These are phyloP conservation scores for Aspergillus homomorphus DNA, from an alignment of 495 filamentous ascomycete genomes.

Conservation along the genomic window DNA sequence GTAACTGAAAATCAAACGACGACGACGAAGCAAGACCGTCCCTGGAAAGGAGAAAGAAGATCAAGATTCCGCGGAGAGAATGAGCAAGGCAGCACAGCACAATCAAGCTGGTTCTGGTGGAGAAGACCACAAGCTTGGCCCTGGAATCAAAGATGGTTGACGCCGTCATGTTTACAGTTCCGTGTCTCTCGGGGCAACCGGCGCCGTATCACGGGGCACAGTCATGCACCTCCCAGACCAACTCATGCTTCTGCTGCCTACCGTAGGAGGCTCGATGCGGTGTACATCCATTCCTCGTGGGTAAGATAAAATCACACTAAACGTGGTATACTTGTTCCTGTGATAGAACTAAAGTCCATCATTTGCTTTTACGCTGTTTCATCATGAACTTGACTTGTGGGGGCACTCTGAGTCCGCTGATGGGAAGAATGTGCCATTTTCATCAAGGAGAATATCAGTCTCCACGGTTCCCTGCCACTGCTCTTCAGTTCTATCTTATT, in stretches of 20 bases:
- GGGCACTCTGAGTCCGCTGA: neutral
- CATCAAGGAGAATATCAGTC: neutral
- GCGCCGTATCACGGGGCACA: constrained; percentile 11
- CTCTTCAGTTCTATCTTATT: too few relatives aligned
- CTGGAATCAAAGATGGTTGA: constrained; percentile 23
- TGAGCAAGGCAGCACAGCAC: constrained; percentile 22
- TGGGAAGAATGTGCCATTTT: neutral
- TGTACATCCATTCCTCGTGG: neutral
- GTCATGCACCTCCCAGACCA: constrained; percentile 7
- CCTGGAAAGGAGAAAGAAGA: constrained; percentile 12
- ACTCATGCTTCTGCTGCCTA: neutral
- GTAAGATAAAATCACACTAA: neutral
- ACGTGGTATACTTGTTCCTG: neutral
- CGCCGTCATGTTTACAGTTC: constrained; percentile 35
- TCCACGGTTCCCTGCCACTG: neutral
- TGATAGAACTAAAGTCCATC: neutral
- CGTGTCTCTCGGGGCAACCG: constrained; percentile 50
- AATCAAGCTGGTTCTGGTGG: constrained; percentile 27
- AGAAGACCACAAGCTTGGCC: constrained; percentile 26
- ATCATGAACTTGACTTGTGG: neutral
- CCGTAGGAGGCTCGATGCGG: too few relatives aligned
- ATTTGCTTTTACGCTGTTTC: neutral
- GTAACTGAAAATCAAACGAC: constrained; percentile 1
- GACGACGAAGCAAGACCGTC: constrained; percentile 1
- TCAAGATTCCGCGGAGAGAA: constrained; percentile 14